Evolutionary conservation across 768 basidiomycete species (phyloP), one percentile per base, ranked within the genome.

Genomic region (Paxillus rubicundulus): DNA sequence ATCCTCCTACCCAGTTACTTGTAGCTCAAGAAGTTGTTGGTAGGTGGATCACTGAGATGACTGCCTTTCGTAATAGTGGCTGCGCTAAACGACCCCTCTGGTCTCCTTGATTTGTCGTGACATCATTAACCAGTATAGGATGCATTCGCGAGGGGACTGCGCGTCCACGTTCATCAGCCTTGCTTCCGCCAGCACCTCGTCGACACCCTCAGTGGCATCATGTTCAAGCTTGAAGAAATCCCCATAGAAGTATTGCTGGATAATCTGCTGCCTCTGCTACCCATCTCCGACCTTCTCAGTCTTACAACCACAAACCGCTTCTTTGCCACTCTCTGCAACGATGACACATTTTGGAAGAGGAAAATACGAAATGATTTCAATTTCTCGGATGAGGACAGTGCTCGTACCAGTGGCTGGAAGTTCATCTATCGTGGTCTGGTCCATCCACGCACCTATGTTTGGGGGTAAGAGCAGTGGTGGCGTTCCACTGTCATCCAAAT

Each of bases 221-320:
- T 80, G 77, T 54, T 66, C 13, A 47, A 54, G 28, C 59, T 87
- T 24, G 58, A 74, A 18, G 77, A 83, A 49, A 61, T 93, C 14
- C 92, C 92, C 3, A 65, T 86, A 21, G 92, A 95, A 66, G 72
- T 92, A n/a, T 66, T 92, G 28, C 69, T 90, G 20, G 91, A 94
- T 66, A 79, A 87, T 56, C 54, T 95, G 4, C 71, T 90, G 6
- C 84, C 85, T 18, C 60, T 68, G 9, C 70, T 92, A 27, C 68
- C 77, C 9, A 65, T 82, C 27, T 58, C 63, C 12, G 85, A 86
- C 64, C 70, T 94, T 18, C 68, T 84, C 3, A 70, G 70, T 39
- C 75, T 96, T 8, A 76, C 77, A 4, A 70, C 68, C n/a, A 86
- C 87, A 1, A 85, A 78, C 70, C 84, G 77, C 58, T 77, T 78